These are phyloP conservation scores for Trichosanthes cucumerina DNA, from an alignment of 306 rosid genomes.

Conservation along the genomic window DNA sequence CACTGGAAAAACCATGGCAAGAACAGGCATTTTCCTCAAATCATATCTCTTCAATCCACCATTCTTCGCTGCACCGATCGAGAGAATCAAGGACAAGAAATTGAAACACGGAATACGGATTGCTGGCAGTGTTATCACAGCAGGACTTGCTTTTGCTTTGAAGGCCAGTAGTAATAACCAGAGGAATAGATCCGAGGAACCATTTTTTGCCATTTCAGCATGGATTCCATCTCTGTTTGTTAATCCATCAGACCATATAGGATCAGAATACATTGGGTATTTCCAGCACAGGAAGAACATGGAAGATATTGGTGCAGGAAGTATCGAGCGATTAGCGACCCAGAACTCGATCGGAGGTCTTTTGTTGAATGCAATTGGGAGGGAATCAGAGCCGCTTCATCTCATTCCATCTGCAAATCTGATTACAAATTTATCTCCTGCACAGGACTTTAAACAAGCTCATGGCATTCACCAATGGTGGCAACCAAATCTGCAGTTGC, in stretches of 20 bases:
- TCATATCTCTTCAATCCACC: conserved; percentile 90
- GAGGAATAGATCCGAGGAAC: conserved; percentile 29
- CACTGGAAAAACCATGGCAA: conserved; percentile 75
- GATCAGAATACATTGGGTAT: conserved; percentile 78
- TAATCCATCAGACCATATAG: conserved; percentile 58
- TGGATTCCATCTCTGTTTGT: conserved; percentile 81
- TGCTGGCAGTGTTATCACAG: conserved; percentile 66
- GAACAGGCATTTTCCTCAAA: conserved; percentile 37
- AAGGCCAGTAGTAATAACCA: conserved; percentile 40
- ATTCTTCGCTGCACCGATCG: conserved; percentile 71
- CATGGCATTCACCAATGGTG: conserved; percentile 99
- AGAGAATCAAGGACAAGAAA: conserved; percentile 52
- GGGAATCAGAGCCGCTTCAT: conserved; percentile 63
- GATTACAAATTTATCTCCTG: conserved; percentile 31
- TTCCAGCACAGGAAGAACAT: conserved; percentile 74
- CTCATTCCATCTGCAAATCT: conserved; percentile 82
- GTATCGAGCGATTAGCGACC: conserved; percentile 70
- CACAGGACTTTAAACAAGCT: conserved; percentile 50
- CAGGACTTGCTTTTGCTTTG: conserved; percentile 67
- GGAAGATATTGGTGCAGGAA: conserved; percentile 78
- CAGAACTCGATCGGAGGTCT: conserved; percentile 62
- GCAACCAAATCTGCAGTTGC: conserved; percentile 40
- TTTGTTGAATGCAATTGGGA: conserved; percentile 52
- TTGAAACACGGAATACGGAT: conserved; percentile 59
- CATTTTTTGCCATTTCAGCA: conserved; percentile 48